These are phyloP conservation scores for Echinosophora koreensis DNA, from an alignment of 306 rosid species.

Conservation along the genomic window DNA sequence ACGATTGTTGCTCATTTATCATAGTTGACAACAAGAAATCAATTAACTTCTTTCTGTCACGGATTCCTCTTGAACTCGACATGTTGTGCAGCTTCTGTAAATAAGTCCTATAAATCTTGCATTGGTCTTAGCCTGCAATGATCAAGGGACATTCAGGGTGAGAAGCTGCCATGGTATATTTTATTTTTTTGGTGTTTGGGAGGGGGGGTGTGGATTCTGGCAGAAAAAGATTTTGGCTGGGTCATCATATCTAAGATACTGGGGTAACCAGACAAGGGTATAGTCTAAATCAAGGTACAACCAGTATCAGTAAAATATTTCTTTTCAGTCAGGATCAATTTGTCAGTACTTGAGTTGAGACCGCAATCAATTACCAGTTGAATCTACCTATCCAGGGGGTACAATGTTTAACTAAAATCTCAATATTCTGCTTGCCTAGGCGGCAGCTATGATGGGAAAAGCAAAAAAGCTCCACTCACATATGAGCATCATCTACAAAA, in stretches of 20 bases:
- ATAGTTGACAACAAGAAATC: constrained; percentile 24
- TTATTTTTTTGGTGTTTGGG: no score
- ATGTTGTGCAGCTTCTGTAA: constrained; percentile 37
- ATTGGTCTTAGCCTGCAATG: constrained; percentile 58
- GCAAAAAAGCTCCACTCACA: not conserved
- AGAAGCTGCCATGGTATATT: constrained; percentile 34
- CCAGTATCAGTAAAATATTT: not conserved
- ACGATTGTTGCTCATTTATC: constrained; percentile 1
- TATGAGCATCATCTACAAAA: constrained; percentile 11
- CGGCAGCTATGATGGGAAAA: constrained; percentile 21
- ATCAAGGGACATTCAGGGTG: constrained; percentile 31
- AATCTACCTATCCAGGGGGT: not conserved
- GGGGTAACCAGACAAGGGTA: constrained; percentile 8
- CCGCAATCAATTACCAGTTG: not conserved
- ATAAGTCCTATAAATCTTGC: constrained; percentile 38
- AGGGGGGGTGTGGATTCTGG: no score
- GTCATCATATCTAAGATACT: constrained; percentile 14
- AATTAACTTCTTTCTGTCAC: constrained; percentile 19
- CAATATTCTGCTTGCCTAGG: constrained; percentile 8
- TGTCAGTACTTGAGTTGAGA: constrained; percentile 35
- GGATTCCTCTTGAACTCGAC: constrained; percentile 14
- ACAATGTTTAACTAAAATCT: not conserved
- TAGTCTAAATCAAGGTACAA: constrained; percentile 12
- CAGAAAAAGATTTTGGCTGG: not conserved
- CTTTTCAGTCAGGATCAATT: not conserved